Evolutionary conservation across 805 yeast species (phyloP).

Genomic region (Wickerhamomyces pijperi): DNA sequence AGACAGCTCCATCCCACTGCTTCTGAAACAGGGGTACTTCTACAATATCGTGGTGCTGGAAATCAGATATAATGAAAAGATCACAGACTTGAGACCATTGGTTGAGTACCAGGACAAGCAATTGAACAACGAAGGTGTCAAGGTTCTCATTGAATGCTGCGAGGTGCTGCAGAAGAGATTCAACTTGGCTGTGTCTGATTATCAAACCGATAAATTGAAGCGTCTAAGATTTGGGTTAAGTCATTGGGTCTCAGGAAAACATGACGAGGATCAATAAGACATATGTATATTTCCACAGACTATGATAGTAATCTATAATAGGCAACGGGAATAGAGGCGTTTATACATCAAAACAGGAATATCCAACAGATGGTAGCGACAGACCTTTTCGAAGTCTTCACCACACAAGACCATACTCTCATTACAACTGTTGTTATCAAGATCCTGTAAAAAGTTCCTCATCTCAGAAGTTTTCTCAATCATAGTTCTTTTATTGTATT

Average conservation of each 20-base stretch:
- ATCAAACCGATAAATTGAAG: too few relatives aligned
- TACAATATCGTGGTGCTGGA: conserved; percentile 64
- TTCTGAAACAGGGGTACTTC: conserved; percentile 34
- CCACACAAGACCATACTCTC: too few relatives aligned
- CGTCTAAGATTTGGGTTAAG: background rate
- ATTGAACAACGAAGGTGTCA: background rate
- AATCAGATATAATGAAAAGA: conserved; percentile 46
- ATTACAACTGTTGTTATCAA: too few relatives aligned
- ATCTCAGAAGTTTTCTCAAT: too few relatives aligned
- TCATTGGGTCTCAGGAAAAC: background rate
- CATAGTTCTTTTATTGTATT: too few relatives aligned
- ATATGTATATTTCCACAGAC: too few relatives aligned
- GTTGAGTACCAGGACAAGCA: conserved; percentile 32
- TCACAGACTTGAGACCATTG: conserved; percentile 51
- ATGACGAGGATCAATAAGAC: background rate
- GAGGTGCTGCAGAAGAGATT: background rate
- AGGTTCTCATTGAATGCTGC: background rate
- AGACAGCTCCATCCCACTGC: conserved; percentile 44
- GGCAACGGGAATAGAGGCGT: too few relatives aligned
- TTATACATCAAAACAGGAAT: too few relatives aligned
- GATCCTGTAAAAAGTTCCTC: too few relatives aligned
- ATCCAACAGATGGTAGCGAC: too few relatives aligned
- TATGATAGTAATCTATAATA: too few relatives aligned
- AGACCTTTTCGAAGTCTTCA: too few relatives aligned
- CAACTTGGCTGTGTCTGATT: background rate